Base-by-base conservation (phyloP, 768 basidiomycete genomes). In the Calocybe gangraenosa region DNA sequence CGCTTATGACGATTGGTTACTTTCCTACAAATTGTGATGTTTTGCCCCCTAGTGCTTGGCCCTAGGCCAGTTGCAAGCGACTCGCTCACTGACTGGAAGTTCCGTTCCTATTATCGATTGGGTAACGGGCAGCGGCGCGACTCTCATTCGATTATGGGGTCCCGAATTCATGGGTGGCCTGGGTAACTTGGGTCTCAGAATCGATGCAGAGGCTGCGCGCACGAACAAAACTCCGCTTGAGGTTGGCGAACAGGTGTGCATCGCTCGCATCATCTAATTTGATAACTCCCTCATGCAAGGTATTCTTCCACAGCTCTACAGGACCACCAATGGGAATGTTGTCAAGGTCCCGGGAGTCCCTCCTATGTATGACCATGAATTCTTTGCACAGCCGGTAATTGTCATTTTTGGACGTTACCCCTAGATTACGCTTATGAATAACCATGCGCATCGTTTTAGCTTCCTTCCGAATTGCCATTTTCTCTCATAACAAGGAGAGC, bases 301-400 rank as follows among this genome's bases (percentile, higher is more conserved):
- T n/a, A n/a, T 31, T 10, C 3, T 3, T 19, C 32, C 7, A 14
- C 18, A 62, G 61, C 33, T 60, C 14, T 52, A 48, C 31, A 35
- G 42, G 18, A 44, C 28, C 19, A 51, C 46, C 0, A 44, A 56
- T n/a, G 61, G 61, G 4, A 48, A 15, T 1, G 11, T 60, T 3
- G 25, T 60, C 15, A n/a, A 36, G 8, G 36, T 58, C 13, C 44
- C 55, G 17, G 61, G 61, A 7, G 35, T 62, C 15, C 59, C 54
- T 2, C 36, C 55, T 19, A 51, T 58, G 47, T 54, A 57, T 35
- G 57, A 58, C 36, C 47, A 58, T 33, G 58, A 57, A 32, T 51
- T 50, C 20, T 55, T 39, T 28, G 51, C 57, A 10, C 55, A 59
- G 35, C 7, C 47, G 30, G 6, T 15, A n/a, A 2, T 18, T 34